Percentiles rank a stretch among this genome's conserved stretches.
phyloP scores from a whole-genome alignment of 345 rosid genomes.

The Euphorbia tirucalli region DNA sequence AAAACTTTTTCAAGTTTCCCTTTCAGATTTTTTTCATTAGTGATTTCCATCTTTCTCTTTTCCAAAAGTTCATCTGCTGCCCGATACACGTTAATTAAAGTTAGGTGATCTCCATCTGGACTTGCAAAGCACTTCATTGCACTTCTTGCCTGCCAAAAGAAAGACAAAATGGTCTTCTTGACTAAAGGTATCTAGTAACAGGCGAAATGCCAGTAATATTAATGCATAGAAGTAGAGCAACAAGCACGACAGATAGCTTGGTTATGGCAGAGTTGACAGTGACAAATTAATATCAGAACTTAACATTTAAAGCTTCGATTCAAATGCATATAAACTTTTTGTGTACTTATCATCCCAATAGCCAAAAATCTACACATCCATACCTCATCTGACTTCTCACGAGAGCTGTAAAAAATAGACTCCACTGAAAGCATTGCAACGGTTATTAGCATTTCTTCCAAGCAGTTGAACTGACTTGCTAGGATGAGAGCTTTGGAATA shows the following conservation, averaged over 20 bases:
- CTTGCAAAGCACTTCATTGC: slow-evolving; percentile 76
- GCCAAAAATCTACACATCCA: not conserved
- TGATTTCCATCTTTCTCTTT: slow-evolving; percentile 43
- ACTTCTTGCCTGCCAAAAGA: slow-evolving; percentile 56
- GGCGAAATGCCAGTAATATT: not conserved
- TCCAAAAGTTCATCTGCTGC: slow-evolving; percentile 63
- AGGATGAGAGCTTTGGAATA: slow-evolving; percentile 82
- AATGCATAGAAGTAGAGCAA: not conserved
- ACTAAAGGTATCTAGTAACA: not conserved
- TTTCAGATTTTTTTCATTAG: slow-evolving; percentile 26
- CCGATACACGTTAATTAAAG: slow-evolving; percentile 76
- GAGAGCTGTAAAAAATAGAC: slow-evolving; percentile 75
- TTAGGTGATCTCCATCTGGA: slow-evolving; percentile 87
- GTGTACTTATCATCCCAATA: not conserved
- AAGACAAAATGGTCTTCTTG: slow-evolving; percentile 8
- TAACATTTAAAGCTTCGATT: not conserved
- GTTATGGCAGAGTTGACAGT: not conserved
- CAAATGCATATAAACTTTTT: not conserved
- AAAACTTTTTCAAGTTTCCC: slow-evolving; percentile 44
- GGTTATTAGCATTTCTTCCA: slow-evolving; percentile 89
- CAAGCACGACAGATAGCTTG: not conserved
- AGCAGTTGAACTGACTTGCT: slow-evolving; percentile 78
- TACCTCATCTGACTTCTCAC: slow-evolving; percentile 83
- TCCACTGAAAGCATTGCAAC: slow-evolving; percentile 92
- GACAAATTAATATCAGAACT: slow-evolving; percentile 1